Conservation (phyloP, 768 basidiomycete species). For the Naganishia kalamii region DNA sequence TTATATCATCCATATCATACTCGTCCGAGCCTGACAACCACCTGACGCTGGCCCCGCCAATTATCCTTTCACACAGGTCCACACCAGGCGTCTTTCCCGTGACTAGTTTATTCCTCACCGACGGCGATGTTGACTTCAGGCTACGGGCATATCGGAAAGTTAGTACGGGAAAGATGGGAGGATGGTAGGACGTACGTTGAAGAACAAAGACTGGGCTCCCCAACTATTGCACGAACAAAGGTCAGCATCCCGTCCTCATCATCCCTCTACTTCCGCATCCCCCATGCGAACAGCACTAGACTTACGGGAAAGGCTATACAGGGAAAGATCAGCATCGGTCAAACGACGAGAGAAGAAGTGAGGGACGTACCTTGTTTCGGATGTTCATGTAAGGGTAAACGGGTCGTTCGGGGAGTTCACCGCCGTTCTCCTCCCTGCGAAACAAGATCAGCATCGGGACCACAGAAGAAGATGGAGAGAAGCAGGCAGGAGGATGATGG, state of each 20-base stretch:
- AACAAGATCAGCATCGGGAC: neutral
- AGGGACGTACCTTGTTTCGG: slow-evolving; percentile 42
- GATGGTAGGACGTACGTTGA: slow-evolving; percentile 40
- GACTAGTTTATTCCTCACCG: neutral
- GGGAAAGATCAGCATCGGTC: neutral
- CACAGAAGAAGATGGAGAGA: no score
- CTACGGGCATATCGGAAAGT: slow-evolving; percentile 12
- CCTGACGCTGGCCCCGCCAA: no score
- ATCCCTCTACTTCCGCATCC: neutral
- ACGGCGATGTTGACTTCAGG: slow-evolving; percentile 41
- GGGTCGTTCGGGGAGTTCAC: slow-evolving; percentile 38
- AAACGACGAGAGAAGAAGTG: slow-evolving; percentile 4
- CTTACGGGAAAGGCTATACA: slow-evolving; percentile 25
- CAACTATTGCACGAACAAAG: slow-evolving; percentile 1
- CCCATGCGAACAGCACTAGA: neutral
- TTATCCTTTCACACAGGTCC: no score
- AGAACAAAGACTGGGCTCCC: slow-evolving; percentile 41
- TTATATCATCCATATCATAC: no score
- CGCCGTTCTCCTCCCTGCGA: slow-evolving; percentile 35
- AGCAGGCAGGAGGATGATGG: no score
- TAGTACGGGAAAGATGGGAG: neutral
- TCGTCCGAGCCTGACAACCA: no score
- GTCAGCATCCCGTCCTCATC: neutral
- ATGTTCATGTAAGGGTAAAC: slow-evolving; percentile 48
- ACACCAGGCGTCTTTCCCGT: no score